Conservation (phyloP, 441 rosid species). For the Populus hybrid region DNA sequence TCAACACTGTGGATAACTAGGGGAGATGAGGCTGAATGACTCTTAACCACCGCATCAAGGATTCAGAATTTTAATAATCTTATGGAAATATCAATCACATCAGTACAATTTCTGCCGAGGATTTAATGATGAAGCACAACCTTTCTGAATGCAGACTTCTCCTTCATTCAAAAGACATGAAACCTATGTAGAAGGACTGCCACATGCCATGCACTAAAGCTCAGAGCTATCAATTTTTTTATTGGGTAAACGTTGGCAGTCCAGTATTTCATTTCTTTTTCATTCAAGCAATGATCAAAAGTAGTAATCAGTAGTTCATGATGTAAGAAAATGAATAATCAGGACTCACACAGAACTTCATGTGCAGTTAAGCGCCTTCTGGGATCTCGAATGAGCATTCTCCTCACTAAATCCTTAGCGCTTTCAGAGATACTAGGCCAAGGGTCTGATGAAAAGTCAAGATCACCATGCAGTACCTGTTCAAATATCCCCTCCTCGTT, state of each 20-base stretch:
- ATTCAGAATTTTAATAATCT: background rate
- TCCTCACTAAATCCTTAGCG: slow-evolving; percentile 85
- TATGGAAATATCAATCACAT: background rate
- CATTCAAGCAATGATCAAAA: no score
- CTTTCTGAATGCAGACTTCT: background rate
- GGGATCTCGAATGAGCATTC: slow-evolving; percentile 92
- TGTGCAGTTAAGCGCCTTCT: slow-evolving; percentile 75
- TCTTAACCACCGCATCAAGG: background rate
- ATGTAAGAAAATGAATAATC: background rate
- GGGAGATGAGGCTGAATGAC: background rate
- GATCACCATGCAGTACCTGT: slow-evolving; percentile 90
- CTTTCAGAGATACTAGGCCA: slow-evolving; percentile 96
- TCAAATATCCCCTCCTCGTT: slow-evolving; percentile 86
- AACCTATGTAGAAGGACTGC: background rate
- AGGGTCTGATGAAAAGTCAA: slow-evolving; percentile 87
- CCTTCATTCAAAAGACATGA: no score
- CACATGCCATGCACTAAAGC: background rate
- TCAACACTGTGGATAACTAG: background rate
- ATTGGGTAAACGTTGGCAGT: background rate
- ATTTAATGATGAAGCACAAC: background rate
- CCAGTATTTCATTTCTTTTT: background rate
- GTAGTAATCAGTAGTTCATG: background rate
- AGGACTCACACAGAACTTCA: slow-evolving; percentile 84
- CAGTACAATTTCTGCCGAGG: background rate
- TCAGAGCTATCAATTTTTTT: background rate